Evolutionary conservation across 164 flowering plant species (phyloP).

Genomic region (Piper longum): DNA sequence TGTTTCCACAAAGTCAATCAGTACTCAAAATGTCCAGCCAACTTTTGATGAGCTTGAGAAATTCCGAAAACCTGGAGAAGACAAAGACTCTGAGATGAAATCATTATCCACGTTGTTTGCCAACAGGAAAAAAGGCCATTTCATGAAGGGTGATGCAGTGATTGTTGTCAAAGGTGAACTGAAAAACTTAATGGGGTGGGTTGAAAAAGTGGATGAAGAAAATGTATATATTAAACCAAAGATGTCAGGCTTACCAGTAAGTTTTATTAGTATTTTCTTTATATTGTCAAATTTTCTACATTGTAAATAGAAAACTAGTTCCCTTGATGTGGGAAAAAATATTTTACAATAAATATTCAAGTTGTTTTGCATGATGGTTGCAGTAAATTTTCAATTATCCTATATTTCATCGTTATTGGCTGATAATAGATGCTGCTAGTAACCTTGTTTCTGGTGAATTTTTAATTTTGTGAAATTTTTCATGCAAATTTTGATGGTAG

Average conservation of each 20-base stretch:
- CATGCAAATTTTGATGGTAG: no score
- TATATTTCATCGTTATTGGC: no score
- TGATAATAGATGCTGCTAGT: no score
- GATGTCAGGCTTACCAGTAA: conserved; percentile 69
- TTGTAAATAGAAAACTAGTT: no score
- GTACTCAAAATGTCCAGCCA: conserved; percentile 59
- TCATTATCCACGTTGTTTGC: conserved; percentile 70
- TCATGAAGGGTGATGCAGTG: conserved; percentile 91
- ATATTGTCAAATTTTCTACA: no score
- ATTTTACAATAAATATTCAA: no score
- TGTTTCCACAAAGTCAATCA: conserved; percentile 78
- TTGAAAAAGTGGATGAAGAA: conserved; percentile 94
- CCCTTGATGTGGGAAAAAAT: no score
- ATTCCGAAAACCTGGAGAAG: conserved; percentile 63
- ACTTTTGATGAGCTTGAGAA: conserved; percentile 94
- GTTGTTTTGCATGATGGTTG: no score
- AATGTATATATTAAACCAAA: conserved; percentile 74
- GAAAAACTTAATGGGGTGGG: conserved; percentile 81
- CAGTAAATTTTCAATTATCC: no score
- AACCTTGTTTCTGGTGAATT: no score
- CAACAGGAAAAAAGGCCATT: conserved; percentile 88
- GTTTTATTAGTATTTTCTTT: neutral
- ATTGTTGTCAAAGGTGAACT: conserved; percentile 85
- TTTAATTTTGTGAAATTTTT: no score
- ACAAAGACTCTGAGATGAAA: conserved; percentile 58